Conservation (phyloP, 2,329 filamentous ascomycete species). For the Chrysoporthe cubensis region DNA sequence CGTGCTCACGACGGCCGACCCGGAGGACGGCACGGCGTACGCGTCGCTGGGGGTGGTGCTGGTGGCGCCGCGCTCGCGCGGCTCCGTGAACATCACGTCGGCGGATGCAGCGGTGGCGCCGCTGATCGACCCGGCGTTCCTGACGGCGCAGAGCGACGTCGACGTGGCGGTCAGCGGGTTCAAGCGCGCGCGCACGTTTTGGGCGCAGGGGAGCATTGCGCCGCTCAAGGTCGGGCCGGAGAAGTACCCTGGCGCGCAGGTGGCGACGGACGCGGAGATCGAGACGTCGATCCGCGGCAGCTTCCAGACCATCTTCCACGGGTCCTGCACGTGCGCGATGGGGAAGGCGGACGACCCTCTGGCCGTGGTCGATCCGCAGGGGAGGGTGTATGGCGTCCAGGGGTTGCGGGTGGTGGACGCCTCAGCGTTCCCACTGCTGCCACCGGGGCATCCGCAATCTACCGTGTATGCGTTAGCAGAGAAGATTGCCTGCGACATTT, state of each 20-base stretch:
- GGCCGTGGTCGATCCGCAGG: constrained; percentile 14
- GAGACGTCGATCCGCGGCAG: constrained; percentile 33
- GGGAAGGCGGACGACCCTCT: constrained; percentile 30
- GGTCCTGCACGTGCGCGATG: constrained; percentile 42
- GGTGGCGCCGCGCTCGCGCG: constrained; percentile 5
- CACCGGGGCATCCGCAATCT: constrained; percentile 14
- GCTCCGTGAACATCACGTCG: constrained; percentile 37
- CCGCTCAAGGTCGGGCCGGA: constrained; percentile 32
- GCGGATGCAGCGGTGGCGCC: constrained; percentile 38
- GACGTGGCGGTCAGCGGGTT: constrained; percentile 32
- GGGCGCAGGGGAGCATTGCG: constrained; percentile 29
- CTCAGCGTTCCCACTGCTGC: background rate
- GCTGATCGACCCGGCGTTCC: constrained; percentile 44
- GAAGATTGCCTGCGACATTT: background rate
- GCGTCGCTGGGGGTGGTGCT: too few species aligned
- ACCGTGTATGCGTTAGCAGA: background rate
- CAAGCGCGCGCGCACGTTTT: constrained; percentile 29
- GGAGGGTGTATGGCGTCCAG: constrained; percentile 15
- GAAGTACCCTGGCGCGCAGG: constrained; percentile 39
- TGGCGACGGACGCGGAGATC: constrained; percentile 43
- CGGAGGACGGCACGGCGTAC: too few species aligned
- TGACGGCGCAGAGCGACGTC: constrained; percentile 29
- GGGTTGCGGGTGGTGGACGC: constrained; percentile 21
- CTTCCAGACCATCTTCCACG: constrained; percentile 40
- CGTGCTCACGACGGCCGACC: too few species aligned